Base-by-base conservation (phyloP, 495 filamentous ascomycete genomes). In the Penicillium pulvis region DNA sequence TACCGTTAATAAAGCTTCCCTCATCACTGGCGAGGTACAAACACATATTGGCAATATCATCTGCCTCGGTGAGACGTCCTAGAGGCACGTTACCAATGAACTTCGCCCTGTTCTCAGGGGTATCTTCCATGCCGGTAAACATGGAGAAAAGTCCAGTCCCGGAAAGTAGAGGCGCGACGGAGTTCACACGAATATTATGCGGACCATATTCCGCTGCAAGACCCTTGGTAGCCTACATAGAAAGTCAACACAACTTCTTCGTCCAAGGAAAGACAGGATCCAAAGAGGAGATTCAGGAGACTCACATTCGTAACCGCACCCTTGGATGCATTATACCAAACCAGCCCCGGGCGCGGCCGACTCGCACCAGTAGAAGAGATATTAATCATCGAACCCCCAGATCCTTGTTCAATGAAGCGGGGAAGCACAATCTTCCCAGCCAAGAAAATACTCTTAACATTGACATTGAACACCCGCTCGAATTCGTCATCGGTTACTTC, bases 241-340 rank as follows among this genome's bases (percentile, higher is more conserved):
- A 43, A 17, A 4, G 23, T 43, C 6, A 50, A n/a, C 6, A 44
- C 42, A 20, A 23, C 20, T 16, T 4, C 9, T 30, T 19, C 12
- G 33, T 80, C 79, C 79, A 83, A 56, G n/a, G n/a, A n/a, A 10
- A 12, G n/a, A n/a, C 20, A 23, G 20, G 2, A 23, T 23, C 20
- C 20, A 23, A 2, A 45, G 43, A 23, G n/a, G 9, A 16, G 28
- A 11, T 2, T 23, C 20, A 23, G 39, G 14, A 8, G 28, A 62
- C 74, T 19, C 65, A 85, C 86, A 65, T 87, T 88, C 36, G 80
- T 79, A 5, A 88, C 83, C 24, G 87, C 85, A 3, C 81, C 85
- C 67, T 90, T 90, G 35, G 81, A 83, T 3, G 84, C 82, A 64
- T 88, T 90, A 63, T 90, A 90, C 85, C 85, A 88, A 11, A 87